Evolutionary conservation across 352 stramenopile species (phyloP), one percentile per base, ranked within the genome.

Genomic region (Globisporangium camurandrum): DNA sequence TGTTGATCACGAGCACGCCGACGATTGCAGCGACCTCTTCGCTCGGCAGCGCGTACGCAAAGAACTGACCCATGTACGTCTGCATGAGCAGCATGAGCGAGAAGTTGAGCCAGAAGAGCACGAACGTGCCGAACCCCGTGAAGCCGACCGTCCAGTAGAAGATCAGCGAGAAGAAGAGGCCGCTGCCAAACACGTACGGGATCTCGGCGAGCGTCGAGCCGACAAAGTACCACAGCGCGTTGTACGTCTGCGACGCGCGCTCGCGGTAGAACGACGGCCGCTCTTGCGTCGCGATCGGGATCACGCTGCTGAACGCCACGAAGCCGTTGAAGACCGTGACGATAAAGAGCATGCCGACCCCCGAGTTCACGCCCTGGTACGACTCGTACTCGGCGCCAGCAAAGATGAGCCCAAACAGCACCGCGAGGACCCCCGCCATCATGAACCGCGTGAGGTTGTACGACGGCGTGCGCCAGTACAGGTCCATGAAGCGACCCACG

Each of bases 211-310:
- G 0, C 14, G 36, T 20, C 2, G 9, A 17, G 23, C 23, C 27
- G 41, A 28, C 12, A 20, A 69, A 71, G 42, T 96, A 88, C 45
- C 78, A 71, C 14, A 66, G 37, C 28, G 74, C 49, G 19, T 67
- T 62, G 51, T 97, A 97, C 62, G 91, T 95, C 46, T 79, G 54
- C 1, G 81, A 75, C 16, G 76, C 69, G 26, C 88, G 81, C 56
- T 97, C 87, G 4, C 84, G 65, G 67, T 97, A 97, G 58, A 92
- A 97, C 40, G 87, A n/a, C n/a, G n/a, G n/a, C n/a, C n/a, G n/a
- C n/a, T n/a, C n/a, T n/a, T n/a, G n/a, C n/a, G n/a, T n/a, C n/a
- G n/a, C n/a, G n/a, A n/a, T n/a, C n/a, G n/a, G n/a, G n/a, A n/a
- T n/a, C n/a, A n/a, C n/a, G n/a, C n/a, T n/a, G n/a, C n/a, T n/a